These are phyloP conservation scores for Novymonas esmeraldas DNA, from an alignment of 208 protist species.

Conservation along the genomic window DNA sequence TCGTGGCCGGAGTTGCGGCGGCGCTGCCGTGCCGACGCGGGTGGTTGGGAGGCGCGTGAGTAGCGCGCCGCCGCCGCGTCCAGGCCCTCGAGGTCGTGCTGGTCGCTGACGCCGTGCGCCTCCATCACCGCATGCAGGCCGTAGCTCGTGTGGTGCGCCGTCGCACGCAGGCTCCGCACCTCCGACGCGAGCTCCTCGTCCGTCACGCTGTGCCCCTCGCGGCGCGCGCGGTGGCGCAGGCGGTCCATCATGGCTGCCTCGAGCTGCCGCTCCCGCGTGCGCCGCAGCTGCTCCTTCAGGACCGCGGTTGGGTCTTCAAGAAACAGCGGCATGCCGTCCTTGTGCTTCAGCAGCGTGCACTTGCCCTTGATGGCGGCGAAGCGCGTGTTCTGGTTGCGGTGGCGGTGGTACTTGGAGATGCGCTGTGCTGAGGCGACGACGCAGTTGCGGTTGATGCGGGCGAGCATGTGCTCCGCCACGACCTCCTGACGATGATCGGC, in stretches of 20 bases:
- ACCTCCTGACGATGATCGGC: conserved; percentile 55
- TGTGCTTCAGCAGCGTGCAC: conserved; percentile 52
- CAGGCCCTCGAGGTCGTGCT: background rate
- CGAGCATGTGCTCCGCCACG: conserved; percentile 58
- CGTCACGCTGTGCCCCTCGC: background rate
- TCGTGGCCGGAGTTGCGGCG: background rate
- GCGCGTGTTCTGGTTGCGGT: conserved; percentile 54
- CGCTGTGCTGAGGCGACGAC: conserved; percentile 43
- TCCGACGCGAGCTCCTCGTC: conserved; percentile 8
- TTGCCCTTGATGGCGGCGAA: conserved; percentile 71
- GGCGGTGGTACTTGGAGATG: conserved; percentile 83
- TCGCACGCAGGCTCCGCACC: background rate
- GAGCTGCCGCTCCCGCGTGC: conserved; percentile 3
- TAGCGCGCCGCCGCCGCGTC: background rate
- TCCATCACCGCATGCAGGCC: background rate
- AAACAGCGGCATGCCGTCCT: conserved; percentile 61
- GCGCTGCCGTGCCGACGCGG: background rate
- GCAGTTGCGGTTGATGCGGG: conserved; percentile 67
- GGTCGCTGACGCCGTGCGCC: background rate
- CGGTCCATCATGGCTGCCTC: conserved; percentile 4
- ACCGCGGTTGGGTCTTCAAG: conserved; percentile 49
- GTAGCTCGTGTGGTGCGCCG: background rate
- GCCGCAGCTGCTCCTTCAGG: conserved; percentile 28
- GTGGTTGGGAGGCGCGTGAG: background rate
- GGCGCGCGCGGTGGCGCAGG: background rate